Percentiles rank a stretch among this genome's conserved stretches.
These are phyloP conservation scores for Trichoderma gamsii DNA, from an alignment of 495 filamentous ascomycete genomes.

Conservation along the genomic window DNA sequence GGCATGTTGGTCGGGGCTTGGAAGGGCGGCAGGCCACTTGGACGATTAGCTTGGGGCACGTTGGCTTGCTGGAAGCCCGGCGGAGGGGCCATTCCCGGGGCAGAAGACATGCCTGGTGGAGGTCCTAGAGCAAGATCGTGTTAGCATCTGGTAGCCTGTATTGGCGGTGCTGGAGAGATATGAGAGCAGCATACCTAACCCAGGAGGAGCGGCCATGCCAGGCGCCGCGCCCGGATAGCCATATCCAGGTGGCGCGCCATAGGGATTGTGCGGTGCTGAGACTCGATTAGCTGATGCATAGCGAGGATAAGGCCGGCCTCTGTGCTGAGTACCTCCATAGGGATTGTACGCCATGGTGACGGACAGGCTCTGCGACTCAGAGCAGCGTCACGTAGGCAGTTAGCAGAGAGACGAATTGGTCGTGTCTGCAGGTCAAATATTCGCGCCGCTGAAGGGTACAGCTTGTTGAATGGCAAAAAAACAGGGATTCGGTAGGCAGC, in stretches of 20 bases:
- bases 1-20: conserved; percentile 89
- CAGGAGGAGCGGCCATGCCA: conserved; percentile 71
- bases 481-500: neutral
- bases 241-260: conserved; percentile 68
- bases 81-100: conserved; percentile 71
- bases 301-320: neutral
- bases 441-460: neutral
- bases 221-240: conserved; percentile 65
- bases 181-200: conserved; percentile 62
- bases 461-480: neutral
- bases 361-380: neutral
- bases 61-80: conserved; percentile 74
- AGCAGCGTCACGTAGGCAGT: conserved; percentile 1
- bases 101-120: conserved; percentile 68
- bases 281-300: conserved; percentile 18
- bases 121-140: conserved; percentile 38
- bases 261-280: conserved; percentile 41
- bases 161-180: conserved; percentile 17
- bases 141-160: conserved; percentile 14
- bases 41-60: conserved; percentile 62
- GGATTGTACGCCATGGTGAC: conserved; percentile 64
- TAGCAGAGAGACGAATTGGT: neutral
- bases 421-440: neutral
- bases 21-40: conserved; percentile 77
- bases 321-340: conserved; percentile 55